These are phyloP conservation scores for Cyberlindnera samutprakarnensis DNA, from an alignment of 805 yeast genomes.

Conservation along the genomic window DNA sequence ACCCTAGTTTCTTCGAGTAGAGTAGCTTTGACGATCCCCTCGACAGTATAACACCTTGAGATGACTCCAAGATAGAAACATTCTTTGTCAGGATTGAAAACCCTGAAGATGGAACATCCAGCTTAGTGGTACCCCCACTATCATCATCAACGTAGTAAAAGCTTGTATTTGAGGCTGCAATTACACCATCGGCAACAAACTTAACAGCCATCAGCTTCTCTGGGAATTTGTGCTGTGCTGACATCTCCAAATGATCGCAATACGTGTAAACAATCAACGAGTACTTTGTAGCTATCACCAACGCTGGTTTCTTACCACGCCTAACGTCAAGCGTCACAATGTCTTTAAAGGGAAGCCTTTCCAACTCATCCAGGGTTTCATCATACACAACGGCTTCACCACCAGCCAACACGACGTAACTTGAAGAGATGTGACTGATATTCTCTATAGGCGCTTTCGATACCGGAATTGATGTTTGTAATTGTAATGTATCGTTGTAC, in stretches of 20 bases:
- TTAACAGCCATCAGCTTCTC: conserved; percentile 21
- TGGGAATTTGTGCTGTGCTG: conserved; percentile 19
- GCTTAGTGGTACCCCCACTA: not conserved
- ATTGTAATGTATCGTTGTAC: conserved; percentile 1
- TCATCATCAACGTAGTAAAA: conserved; percentile 14
- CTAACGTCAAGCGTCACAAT: conserved; percentile 6
- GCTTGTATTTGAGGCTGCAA: conserved; percentile 20
- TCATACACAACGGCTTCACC: conserved; percentile 6
- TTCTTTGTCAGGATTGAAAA: not conserved
- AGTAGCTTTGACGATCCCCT: conserved; percentile 7
- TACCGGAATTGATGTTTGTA: conserved; percentile 4
- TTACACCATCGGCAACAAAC: conserved; percentile 13
- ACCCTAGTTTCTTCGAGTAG: not conserved
- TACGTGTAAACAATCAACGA: conserved; percentile 9
- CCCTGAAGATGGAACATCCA: conserved; percentile 1
- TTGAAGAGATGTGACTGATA: conserved; percentile 1
- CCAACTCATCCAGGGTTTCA: conserved; percentile 9
- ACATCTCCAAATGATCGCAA: conserved; percentile 21
- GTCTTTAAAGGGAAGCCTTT: conserved; percentile 15
- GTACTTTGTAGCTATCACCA: conserved; percentile 14
- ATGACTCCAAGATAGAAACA: not conserved
- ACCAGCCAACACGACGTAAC: conserved; percentile 3
- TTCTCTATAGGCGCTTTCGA: conserved; percentile 4
- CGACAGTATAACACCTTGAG: conserved; percentile 3
- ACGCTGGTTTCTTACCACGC: not conserved